Evolutionary conservation across 371 early-diverging fungal species (phyloP).

Genomic region (Nematocida homosporus): DNA sequence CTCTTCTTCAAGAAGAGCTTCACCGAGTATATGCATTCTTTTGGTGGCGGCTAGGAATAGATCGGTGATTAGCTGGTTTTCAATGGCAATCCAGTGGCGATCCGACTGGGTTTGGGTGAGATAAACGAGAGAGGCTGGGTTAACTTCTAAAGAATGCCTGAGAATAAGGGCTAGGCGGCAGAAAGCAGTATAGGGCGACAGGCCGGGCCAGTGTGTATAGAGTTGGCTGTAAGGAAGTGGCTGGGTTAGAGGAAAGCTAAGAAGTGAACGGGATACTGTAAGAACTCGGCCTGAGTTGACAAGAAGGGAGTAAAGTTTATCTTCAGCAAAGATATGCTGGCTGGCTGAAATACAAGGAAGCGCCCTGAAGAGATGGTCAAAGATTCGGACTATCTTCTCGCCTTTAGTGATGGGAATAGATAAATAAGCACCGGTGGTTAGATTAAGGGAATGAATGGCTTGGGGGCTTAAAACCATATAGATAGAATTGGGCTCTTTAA

Average conservation of each 20-base stretch:
- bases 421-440: conserved; percentile 4
- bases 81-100: conserved; percentile 93
- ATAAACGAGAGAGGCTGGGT: conserved; percentile 84
- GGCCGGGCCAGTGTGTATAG: conserved; percentile 87
- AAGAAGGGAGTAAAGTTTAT: conserved; percentile 73
- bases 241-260: conserved; percentile 1
- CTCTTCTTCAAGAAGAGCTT: background rate
- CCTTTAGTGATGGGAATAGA: background rate
- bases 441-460: background rate
- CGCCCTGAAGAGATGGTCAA: conserved; percentile 72
- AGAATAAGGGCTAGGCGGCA: conserved; percentile 88
- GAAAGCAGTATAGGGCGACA: conserved; percentile 90
- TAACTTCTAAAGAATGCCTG: conserved; percentile 86
- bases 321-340: conserved; percentile 86
- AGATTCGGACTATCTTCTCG: background rate
- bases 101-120: conserved; percentile 82
- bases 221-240: conserved; percentile 49
- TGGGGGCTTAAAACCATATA: background rate
- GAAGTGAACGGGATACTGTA: conserved; percentile 69
- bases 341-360: conserved; percentile 77
- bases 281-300: conserved; percentile 63
- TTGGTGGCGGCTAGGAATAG: background rate
- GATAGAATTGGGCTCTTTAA: conserved; percentile 1
- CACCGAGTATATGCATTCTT: background rate
- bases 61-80: conserved; percentile 71